These are phyloP conservation scores for Herpetomonas samuelpessoai DNA, from an alignment of 208 protist species.

Conservation along the genomic window DNA sequence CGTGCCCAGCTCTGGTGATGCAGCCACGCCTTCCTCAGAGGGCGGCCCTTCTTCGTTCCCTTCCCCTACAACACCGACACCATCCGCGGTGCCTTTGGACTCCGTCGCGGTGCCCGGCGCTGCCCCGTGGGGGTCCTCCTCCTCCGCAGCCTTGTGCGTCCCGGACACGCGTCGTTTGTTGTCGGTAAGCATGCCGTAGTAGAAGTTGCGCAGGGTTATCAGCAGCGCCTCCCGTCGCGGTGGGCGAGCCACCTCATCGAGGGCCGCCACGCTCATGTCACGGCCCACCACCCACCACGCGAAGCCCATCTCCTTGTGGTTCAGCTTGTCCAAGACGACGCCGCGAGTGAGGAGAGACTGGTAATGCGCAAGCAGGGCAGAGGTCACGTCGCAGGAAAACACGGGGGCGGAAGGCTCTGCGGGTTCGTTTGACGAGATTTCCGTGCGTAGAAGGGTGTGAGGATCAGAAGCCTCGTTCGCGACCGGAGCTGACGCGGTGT, in stretches of 20 bases:
- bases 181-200: slow-evolving; percentile 58
- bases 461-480: too few relatives aligned
- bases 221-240: slow-evolving; percentile 65
- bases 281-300: slow-evolving; percentile 79
- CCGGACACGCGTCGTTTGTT: slow-evolving; percentile 14
- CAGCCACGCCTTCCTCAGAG: too few relatives aligned
- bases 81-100: too few relatives aligned
- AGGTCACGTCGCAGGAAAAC: slow-evolving; percentile 35
- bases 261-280: slow-evolving; percentile 62
- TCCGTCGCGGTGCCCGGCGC: too few relatives aligned
- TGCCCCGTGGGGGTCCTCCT: not conserved
- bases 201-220: slow-evolving; percentile 67
- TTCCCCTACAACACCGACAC: too few relatives aligned
- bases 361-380: slow-evolving; percentile 65
- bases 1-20: too few relatives aligned
- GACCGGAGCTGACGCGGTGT: too few relatives aligned
- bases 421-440: not conserved
- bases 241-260: slow-evolving; percentile 37
- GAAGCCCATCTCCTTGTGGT: slow-evolving; percentile 78
- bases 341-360: slow-evolving; percentile 72
- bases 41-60: too few relatives aligned
- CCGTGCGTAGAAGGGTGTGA: too few relatives aligned
- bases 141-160: not conserved
- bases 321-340: slow-evolving; percentile 81
- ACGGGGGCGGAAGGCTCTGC: not conserved